Conservation (phyloP, 2,329 filamentous ascomycete species). For the Fusarium temperatum region DNA sequence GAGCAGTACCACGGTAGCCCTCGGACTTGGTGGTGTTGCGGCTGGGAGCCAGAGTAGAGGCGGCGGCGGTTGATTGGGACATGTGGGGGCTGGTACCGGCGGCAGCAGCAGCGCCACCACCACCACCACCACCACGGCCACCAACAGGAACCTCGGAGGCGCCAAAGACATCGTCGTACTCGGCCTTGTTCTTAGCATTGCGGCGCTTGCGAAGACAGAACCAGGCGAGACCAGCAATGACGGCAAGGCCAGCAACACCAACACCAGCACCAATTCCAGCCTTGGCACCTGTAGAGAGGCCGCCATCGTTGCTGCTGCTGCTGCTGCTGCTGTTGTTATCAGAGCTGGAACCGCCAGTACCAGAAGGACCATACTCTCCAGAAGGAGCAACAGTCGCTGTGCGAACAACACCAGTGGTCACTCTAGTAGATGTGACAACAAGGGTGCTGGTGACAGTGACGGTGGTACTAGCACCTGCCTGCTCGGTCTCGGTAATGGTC, state of each 20-base stretch:
- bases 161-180: constrained; percentile 53
- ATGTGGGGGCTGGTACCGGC: constrained; percentile 42
- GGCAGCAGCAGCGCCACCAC: constrained; percentile 10
- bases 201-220: constrained; percentile 46
- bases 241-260: constrained; percentile 49
- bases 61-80: constrained; percentile 41
- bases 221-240: constrained; percentile 44
- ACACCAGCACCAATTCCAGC: constrained; percentile 55
- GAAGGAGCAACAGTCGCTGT: constrained; percentile 43
- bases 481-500: constrained; percentile 46
- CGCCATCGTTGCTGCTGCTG: constrained; percentile 31
- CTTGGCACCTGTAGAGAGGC: constrained; percentile 55
- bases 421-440: constrained; percentile 47
- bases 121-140: constrained; percentile 39
- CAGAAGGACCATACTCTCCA: constrained; percentile 36
- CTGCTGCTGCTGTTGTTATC: constrained; percentile 17
- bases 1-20: constrained; percentile 52
- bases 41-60: constrained; percentile 40
- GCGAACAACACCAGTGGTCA: constrained; percentile 44
- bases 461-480: constrained; percentile 50
- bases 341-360: constrained; percentile 15
- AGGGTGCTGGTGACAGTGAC: constrained; percentile 50
- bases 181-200: constrained; percentile 44
- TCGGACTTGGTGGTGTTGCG: constrained; percentile 44
- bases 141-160: constrained; percentile 56